Conservation (phyloP, 1,284 basidiomycete genomes). For the Ceratobasidium sp. region DNA sequence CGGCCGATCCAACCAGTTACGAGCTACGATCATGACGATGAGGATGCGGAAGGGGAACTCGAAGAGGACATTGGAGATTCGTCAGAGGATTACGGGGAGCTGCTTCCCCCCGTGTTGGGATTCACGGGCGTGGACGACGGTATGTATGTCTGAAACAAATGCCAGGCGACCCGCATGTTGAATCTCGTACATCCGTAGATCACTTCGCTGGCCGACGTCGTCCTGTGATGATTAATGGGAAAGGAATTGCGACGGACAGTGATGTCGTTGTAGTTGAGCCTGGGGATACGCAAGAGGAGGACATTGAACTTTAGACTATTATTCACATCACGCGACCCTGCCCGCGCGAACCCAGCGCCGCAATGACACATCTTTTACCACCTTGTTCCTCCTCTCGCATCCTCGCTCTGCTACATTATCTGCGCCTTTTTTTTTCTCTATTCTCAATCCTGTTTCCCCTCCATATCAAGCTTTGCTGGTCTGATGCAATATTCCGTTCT, state of each 20-base stretch:
- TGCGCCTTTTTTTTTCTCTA: constrained; percentile 3
- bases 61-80: constrained; percentile 53
- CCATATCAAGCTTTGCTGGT: constrained; percentile 20
- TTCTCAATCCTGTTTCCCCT: neutral
- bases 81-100: constrained; percentile 52
- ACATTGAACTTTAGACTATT: constrained; percentile 52
- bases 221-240: constrained; percentile 51
- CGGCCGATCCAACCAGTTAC: constrained; percentile 60
- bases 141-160: constrained; percentile 48
- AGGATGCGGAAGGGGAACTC: constrained; percentile 52
- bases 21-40: constrained; percentile 45
- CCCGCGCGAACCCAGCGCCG: neutral
- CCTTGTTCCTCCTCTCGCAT: constrained; percentile 16
- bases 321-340: constrained; percentile 43
- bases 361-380: neutral
- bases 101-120: constrained; percentile 52
- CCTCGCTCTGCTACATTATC: constrained; percentile 14
- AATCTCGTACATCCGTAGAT: constrained; percentile 53
- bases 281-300: constrained; percentile 53
- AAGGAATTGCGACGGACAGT: constrained; percentile 32
- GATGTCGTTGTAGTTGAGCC: constrained; percentile 52
- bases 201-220: constrained; percentile 53
- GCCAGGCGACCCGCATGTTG: constrained; percentile 19
- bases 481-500: constrained; percentile 22
- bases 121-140: constrained; percentile 52